These are phyloP conservation scores for Stemphylium beticola DNA, from an alignment of 2,329 filamentous ascomycete species.

Conservation along the genomic window DNA sequence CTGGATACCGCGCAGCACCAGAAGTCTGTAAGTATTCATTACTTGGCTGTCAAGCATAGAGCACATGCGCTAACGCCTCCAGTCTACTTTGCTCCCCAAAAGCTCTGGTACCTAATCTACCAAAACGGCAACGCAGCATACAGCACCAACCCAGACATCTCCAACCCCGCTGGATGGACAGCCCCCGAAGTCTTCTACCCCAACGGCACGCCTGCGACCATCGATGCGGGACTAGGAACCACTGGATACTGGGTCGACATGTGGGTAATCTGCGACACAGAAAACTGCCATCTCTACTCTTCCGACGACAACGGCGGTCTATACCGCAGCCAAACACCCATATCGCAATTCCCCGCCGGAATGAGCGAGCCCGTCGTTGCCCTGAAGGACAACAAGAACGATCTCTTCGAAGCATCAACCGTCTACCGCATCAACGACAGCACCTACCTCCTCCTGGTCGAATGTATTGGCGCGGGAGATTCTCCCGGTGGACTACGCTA, in stretches of 20 bases:
- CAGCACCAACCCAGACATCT: conserved; percentile 51
- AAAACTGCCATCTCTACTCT: conserved; percentile 50
- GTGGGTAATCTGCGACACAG: conserved; percentile 52
- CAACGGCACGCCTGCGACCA: conserved; percentile 39
- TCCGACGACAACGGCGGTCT: conserved; percentile 52
- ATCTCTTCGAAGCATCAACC: conserved; percentile 49
- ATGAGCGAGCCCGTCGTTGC: conserved; percentile 49
- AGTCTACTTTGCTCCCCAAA: conserved; percentile 51
- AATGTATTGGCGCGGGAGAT: conserved; percentile 44
- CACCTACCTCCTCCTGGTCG: conserved; percentile 50
- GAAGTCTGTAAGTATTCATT: conserved; percentile 36
- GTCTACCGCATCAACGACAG: conserved; percentile 44
- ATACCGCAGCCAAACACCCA: conserved; percentile 48
- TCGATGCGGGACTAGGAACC: conserved; percentile 36
- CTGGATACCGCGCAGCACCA: conserved; percentile 51
- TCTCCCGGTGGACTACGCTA: conserved; percentile 39
- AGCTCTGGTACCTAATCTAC: conserved; percentile 53
- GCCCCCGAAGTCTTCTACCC: conserved; percentile 48
- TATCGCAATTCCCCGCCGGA: conserved; percentile 45
- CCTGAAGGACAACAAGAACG: conserved; percentile 34
- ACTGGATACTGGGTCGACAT: conserved; percentile 53
- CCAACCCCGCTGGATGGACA: conserved; percentile 50
- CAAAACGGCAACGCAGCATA: conserved; percentile 54
- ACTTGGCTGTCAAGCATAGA: not conserved
- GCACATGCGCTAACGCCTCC: not conserved